Evolutionary conservation across 202 grass and related monocot species (phyloP).

Genomic region (Eragrostis tef): DNA sequence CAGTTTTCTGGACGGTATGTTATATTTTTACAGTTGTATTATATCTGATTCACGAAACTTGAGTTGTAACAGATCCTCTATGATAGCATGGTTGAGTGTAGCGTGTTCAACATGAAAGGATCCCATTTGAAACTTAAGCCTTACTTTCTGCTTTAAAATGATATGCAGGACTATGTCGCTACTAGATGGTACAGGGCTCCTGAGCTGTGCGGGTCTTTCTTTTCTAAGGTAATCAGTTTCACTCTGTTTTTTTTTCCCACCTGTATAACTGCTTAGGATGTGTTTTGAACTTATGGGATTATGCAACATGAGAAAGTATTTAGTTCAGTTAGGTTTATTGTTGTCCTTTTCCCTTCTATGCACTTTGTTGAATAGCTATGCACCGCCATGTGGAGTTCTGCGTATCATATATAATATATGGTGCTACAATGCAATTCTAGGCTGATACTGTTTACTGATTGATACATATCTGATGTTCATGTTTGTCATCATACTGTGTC

Average conservation of each 20-base stretch:
- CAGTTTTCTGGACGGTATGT: slow-evolving; percentile 96
- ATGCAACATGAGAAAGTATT: neutral
- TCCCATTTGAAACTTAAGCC: slow-evolving; percentile 17
- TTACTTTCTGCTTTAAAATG: slow-evolving; percentile 33
- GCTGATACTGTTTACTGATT: too few relatives aligned
- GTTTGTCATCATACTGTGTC: neutral
- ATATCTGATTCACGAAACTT: slow-evolving; percentile 9
- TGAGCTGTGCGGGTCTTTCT: slow-evolving; percentile 97
- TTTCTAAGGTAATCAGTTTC: slow-evolving; percentile 78
- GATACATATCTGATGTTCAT: neutral
- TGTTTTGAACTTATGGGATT: neutral
- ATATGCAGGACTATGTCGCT: slow-evolving; percentile 90
- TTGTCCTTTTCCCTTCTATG: slow-evolving; percentile 5
- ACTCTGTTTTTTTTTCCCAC: slow-evolving; percentile 18
- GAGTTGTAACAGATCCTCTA: neutral
- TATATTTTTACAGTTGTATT: slow-evolving; percentile 23
- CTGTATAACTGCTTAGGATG: neutral
- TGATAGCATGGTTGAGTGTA: neutral
- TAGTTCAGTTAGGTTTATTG: neutral
- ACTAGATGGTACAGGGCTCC: slow-evolving; percentile 99
- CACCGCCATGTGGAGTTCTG: neutral
- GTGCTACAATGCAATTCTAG: too few relatives aligned
- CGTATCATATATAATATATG: neutral
- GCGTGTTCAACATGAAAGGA: too few relatives aligned
- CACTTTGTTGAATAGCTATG: slow-evolving; percentile 34